A percentile compares a stretch with the other conserved stretches of the same genome.
phyloP scores from a whole-genome alignment of 257 asterid genomes.

The Cordia subcordata region DNA sequence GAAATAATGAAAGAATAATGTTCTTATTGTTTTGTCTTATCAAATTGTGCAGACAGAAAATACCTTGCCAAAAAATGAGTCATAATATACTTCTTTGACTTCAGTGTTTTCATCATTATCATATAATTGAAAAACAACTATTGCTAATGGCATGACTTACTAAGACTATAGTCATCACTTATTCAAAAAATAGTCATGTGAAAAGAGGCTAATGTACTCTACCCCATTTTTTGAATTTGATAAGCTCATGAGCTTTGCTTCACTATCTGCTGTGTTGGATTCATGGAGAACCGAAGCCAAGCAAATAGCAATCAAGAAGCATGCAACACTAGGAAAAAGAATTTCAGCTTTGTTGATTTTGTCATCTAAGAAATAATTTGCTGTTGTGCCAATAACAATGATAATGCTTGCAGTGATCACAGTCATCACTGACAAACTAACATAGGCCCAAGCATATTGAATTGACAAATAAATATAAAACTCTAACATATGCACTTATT shows the following conservation, averaged over 20 bases:
- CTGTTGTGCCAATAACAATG: conserved; percentile 69
- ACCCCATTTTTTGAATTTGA: conserved; percentile 28
- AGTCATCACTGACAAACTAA: no score
- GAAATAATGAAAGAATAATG: no score
- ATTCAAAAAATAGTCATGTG: neutral
- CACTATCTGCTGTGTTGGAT: conserved; percentile 73
- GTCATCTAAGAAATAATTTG: conserved; percentile 82
- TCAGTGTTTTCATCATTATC: no score
- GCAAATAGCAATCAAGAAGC: conserved; percentile 89
- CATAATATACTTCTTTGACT: no score
- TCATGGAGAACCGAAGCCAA: conserved; percentile 78
- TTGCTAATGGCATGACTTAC: neutral
- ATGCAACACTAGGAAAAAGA: conserved; percentile 89
- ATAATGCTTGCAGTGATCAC: no score
- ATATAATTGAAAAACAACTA: neutral
- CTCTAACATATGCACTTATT: no score
- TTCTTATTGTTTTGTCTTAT: no score
- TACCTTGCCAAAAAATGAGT: no score
- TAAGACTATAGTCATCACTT: neutral
- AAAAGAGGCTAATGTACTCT: conserved; percentile 26
- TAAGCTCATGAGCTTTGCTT: conserved; percentile 50
- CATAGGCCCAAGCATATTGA: no score
- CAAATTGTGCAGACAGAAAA: no score
- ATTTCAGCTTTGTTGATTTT: conserved; percentile 89
- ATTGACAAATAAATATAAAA: no score